Evolutionary conservation across 2,329 filamentous ascomycete genomes (phyloP), one percentile per base, ranked within the genome.

Genomic region (Dryadomyces sulphureus): DNA sequence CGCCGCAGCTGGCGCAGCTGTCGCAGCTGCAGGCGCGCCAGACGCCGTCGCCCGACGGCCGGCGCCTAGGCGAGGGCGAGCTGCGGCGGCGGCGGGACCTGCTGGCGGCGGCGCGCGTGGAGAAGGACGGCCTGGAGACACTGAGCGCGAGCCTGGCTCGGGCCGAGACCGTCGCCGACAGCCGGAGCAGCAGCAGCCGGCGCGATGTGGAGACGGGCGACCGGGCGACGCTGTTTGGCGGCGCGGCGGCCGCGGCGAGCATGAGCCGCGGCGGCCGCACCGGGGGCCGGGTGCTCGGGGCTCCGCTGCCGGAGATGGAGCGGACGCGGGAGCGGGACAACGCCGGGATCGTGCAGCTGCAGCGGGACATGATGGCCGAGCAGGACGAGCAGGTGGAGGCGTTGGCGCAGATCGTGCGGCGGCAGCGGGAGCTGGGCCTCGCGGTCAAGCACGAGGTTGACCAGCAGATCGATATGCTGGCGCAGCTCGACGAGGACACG

Each of bases 311-410:
- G 1, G 85, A 93, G 63, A 89, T 83, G 16, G 79, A 84, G 48
- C 74, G 77, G 50, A 90, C 85, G 38, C 65, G 84, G 12, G 84
- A 90, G 59, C 62, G 86, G 45, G 84, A 87, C 57, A 92, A 92
- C 54, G 62, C 70, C 5, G 84, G 83, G 0, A 78, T 92, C 17
- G 55, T 89, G 50, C 75, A 83, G 59, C 62, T 92, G 50, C 85
- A 92, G 61, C 70, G 77, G 54, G 72, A 84, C 56, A 75, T 85
- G 60, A 85, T 90, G 69, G 58, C 70, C 45, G 77, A 84, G 52
- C 85, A 93, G 57, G 85, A 92, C 53, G 60, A 79, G 54, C 80
- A 84, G 54, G 73, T 92, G 3, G 72, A 82, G 17, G 69, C 77
- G 54, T 64, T 92, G 46, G 71, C 75, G 2, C 77, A 75, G 52